Percentiles rank a stretch among this genome's conserved stretches.
Evolutionary conservation across 306 rosid species (phyloP).

Genomic region (Quillaja saponaria): DNA sequence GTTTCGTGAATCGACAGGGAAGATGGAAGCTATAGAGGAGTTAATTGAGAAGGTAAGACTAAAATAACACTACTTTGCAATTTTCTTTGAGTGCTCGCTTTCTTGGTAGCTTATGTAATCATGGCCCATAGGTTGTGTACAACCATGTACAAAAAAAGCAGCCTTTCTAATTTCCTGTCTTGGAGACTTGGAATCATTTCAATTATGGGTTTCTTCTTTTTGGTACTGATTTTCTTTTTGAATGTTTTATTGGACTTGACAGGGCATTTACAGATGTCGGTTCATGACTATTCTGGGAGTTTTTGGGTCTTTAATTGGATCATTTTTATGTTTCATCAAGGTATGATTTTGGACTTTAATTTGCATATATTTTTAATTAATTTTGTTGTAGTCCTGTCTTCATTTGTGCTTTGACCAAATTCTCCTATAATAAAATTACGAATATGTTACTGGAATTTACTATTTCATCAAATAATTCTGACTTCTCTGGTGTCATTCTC

Average conservation of each 20-base stretch:
- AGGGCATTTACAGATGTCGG: slow-evolving; percentile 75
- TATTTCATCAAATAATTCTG: no score
- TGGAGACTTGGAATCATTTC: neutral
- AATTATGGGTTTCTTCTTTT: neutral
- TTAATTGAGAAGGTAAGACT: slow-evolving; percentile 57
- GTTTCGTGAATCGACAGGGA: slow-evolving; percentile 22
- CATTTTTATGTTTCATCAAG: slow-evolving; percentile 78
- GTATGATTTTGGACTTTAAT: slow-evolving; percentile 33
- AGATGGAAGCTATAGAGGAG: slow-evolving; percentile 47
- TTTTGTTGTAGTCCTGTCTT: slow-evolving; percentile 1
- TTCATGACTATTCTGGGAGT: slow-evolving; percentile 80
- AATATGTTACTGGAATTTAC: no score
- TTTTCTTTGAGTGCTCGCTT: neutral
- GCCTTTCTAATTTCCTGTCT: neutral
- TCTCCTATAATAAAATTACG: neutral
- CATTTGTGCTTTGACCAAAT: neutral
- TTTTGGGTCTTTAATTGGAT: slow-evolving; percentile 79
- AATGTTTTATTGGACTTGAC: slow-evolving; percentile 21
- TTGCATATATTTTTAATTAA: neutral
- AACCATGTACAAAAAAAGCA: neutral
- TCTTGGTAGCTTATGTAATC: neutral
- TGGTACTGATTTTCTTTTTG: neutral
- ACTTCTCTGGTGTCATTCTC: no score
- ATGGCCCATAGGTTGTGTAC: no score
- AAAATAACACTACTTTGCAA: neutral